phyloP scores from a whole-genome alignment of 78 protist genomes.

The Trichosphaerium sp. region DNA sequence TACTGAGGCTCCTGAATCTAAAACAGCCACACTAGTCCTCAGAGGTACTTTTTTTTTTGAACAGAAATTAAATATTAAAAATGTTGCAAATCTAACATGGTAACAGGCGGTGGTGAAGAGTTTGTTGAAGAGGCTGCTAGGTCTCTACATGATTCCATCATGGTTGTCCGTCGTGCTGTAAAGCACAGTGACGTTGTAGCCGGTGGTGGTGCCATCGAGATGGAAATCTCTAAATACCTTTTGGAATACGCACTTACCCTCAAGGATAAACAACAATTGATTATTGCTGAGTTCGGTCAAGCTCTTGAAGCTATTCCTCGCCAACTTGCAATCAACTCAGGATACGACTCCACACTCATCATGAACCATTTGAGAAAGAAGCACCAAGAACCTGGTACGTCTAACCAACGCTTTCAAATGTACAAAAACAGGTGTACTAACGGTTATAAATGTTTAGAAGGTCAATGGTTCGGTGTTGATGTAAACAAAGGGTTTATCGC shows the following conservation, averaged over 20 bases:
- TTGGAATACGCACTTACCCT: constrained; percentile 70
- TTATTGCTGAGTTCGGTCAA: constrained; percentile 88
- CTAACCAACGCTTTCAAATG: background rate
- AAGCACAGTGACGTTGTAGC: constrained; percentile 80
- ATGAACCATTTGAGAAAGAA: constrained; percentile 90
- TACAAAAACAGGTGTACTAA: background rate
- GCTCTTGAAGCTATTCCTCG: constrained; percentile 97
- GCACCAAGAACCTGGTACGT: constrained; percentile 61
- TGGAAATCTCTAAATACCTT: constrained; percentile 81
- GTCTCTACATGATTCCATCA: constrained; percentile 97
- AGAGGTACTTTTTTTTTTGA: constrained; percentile 87
- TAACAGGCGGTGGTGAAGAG: constrained; percentile 80
- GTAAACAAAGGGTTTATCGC: constrained; percentile 81
- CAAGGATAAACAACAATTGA: constrained; percentile 88
- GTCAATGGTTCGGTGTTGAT: constrained; percentile 94
- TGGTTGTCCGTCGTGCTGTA: constrained; percentile 88
- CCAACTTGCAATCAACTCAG: constrained; percentile 95
- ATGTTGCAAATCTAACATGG: too few relatives aligned
- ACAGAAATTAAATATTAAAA: too few relatives aligned
- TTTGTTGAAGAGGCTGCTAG: constrained; percentile 96
- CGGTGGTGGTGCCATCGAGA: constrained; percentile 99
- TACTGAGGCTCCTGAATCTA: constrained; percentile 72
- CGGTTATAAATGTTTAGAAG: background rate
- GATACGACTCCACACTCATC: constrained; percentile 95
- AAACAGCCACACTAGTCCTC: constrained; percentile 90